phyloP scores from a whole-genome alignment of 768 basidiomycete genomes.

The Tulasnella sp. region DNA sequence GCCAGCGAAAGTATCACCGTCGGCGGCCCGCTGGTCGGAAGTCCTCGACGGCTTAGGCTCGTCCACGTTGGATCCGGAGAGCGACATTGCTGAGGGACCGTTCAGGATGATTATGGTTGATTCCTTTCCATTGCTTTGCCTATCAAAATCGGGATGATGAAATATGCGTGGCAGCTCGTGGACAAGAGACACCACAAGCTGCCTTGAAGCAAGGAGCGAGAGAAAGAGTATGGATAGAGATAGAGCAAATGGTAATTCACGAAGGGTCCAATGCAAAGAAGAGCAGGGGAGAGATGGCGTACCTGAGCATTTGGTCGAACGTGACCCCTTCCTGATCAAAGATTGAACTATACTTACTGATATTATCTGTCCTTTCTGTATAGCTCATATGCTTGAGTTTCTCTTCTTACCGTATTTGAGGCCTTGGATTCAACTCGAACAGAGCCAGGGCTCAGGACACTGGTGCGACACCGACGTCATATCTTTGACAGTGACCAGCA shows the following conservation, averaged over 20 bases:
- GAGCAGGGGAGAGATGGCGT: neutral
- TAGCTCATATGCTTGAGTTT: conserved; percentile 27
- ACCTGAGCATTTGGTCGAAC: neutral
- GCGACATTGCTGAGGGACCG: neutral
- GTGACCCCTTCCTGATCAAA: neutral
- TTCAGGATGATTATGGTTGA: neutral
- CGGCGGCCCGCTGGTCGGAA: neutral
- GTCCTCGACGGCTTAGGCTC: neutral
- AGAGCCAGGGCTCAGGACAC: neutral
- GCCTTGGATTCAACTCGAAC: neutral
- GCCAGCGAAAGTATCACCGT: neutral
- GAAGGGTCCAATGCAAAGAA: conserved; percentile 27
- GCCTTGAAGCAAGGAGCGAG: neutral
- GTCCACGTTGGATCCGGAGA: neutral
- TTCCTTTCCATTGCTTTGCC: conserved; percentile 18
- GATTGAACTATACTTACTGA: neutral
- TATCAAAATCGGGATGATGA: neutral
- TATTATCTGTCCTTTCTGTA: neutral
- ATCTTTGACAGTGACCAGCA: too few relatives aligned
- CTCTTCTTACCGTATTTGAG: neutral
- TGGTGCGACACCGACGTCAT: too few relatives aligned
- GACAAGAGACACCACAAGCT: conserved; percentile 3
- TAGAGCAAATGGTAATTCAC: neutral
- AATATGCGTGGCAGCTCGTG: neutral
- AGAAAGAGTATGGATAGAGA: neutral